phyloP scores from a whole-genome alignment of 192 early-diverging fungal species.

The Coemansia sp. region DNA sequence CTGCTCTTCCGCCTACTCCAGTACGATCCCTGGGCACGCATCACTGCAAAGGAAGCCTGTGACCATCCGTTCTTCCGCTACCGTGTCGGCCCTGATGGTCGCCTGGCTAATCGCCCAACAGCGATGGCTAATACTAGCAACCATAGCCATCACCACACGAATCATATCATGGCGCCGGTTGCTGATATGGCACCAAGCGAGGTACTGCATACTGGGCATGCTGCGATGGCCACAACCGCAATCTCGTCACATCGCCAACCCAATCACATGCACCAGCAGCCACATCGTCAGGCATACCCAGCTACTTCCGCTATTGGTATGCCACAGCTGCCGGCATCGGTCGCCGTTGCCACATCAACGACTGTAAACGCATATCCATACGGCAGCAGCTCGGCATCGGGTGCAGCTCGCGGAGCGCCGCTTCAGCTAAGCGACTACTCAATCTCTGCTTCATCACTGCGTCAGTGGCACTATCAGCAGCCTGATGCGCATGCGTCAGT shows the following conservation, averaged over 20 bases:
- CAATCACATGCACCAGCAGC: neutral
- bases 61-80: slow-evolving; percentile 81
- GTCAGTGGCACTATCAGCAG: no score
- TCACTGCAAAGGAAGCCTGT: slow-evolving; percentile 80
- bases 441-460: slow-evolving; percentile 8
- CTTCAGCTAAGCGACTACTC: slow-evolving; percentile 38
- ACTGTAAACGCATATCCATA: slow-evolving; percentile 7
- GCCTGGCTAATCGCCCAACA: slow-evolving; percentile 23
- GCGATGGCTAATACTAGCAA: neutral
- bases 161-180: slow-evolving; percentile 3
- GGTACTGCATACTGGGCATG: neutral
- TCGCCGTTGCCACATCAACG: neutral
- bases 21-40: slow-evolving; percentile 76
- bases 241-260: slow-evolving; percentile 14
- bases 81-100: slow-evolving; percentile 49
- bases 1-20: slow-evolving; percentile 70
- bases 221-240: neutral
- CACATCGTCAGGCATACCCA: slow-evolving; percentile 3
- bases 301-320: slow-evolving; percentile 7
- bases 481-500: no score
- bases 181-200: slow-evolving; percentile 15
- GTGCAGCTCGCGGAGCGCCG: slow-evolving; percentile 11
- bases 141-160: slow-evolving; percentile 9
- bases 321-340: slow-evolving; percentile 10
- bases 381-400: neutral